Evolutionary conservation across 2,329 filamentous ascomycete genomes (phyloP).

Genomic region (Aspergillus latus): DNA sequence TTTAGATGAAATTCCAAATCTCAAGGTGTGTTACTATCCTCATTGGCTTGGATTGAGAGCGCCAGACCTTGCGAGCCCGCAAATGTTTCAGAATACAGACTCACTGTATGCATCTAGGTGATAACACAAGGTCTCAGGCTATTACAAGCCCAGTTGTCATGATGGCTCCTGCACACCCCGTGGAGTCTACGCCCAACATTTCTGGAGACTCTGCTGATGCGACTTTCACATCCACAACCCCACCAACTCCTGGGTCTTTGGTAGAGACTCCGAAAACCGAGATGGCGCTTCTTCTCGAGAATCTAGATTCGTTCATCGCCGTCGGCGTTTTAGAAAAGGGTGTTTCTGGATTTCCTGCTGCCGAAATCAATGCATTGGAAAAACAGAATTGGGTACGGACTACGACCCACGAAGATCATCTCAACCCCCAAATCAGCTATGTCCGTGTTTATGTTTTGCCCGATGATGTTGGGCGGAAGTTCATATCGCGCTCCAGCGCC

Average conservation of each 20-base stretch:
- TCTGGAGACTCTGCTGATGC: neutral
- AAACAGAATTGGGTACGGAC: slow-evolving; percentile 40
- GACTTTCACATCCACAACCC: slow-evolving; percentile 1
- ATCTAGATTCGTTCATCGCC: slow-evolving; percentile 29
- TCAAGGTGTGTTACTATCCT: slow-evolving; percentile 1
- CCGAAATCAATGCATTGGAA: slow-evolving; percentile 30
- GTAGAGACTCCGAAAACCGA: slow-evolving; percentile 2
- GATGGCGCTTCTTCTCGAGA: slow-evolving; percentile 13
- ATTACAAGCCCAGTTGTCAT: neutral
- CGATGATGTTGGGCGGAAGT: slow-evolving; percentile 38
- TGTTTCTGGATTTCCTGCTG: slow-evolving; percentile 18
- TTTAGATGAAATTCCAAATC: too few relatives aligned
- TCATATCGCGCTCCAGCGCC: slow-evolving; percentile 33
- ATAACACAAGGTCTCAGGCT: neutral
- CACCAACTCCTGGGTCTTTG: neutral
- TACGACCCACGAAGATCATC: slow-evolving; percentile 19
- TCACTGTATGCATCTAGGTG: neutral
- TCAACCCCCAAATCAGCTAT: slow-evolving; percentile 22
- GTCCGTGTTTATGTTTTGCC: slow-evolving; percentile 43
- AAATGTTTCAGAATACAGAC: neutral
- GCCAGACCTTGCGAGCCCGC: neutral
- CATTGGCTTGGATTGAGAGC: neutral
- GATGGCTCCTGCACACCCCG: neutral
- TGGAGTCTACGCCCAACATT: neutral
- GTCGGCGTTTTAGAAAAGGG: slow-evolving; percentile 32